Evolutionary conservation across 768 basidiomycete species (phyloP).

Genomic region (Rossbeevera mucosa): DNA sequence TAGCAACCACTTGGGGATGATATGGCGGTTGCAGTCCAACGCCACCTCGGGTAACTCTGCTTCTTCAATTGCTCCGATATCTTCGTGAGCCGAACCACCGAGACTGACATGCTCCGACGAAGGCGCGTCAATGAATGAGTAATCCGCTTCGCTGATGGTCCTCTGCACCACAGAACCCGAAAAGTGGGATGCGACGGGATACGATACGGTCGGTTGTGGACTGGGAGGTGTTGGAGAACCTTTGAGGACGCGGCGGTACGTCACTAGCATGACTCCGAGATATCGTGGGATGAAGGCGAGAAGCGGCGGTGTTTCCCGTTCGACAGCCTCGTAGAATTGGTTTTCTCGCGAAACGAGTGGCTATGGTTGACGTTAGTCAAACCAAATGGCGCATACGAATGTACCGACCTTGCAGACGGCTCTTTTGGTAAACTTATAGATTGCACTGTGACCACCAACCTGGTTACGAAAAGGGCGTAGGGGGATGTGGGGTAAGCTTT

Average conservation of each 20-base stretch:
- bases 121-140: conserved; percentile 2
- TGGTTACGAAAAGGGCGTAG: conserved; percentile 95
- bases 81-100: conserved; percentile 23
- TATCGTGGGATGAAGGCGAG: conserved; percentile 96
- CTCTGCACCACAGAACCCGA: conserved; percentile 28
- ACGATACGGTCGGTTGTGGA: conserved; percentile 10
- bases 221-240: conserved; percentile 23
- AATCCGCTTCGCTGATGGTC: conserved; percentile 24
- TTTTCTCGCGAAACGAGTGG: conserved; percentile 96
- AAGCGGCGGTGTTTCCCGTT: conserved; percentile 87
- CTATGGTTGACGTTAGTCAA: conserved; percentile 38
- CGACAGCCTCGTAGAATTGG: conserved; percentile 95
- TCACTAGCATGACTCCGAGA: conserved; percentile 97
- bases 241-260: conserved; percentile 77
- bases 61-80: conserved; percentile 42
- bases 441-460: conserved; percentile 95
- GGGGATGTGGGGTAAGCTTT: conserved; percentile 80
- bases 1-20: conserved; percentile 91
- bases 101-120: conserved; percentile 1
- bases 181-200: conserved; percentile 18
- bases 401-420: conserved; percentile 93
- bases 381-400: not conserved
- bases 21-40: conserved; percentile 90
- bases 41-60: conserved; percentile 93
- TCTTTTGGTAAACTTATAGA: conserved; percentile 96